Base-by-base conservation (phyloP, 805 yeast species). In the Wickerhamiella sorbophila region DNA sequence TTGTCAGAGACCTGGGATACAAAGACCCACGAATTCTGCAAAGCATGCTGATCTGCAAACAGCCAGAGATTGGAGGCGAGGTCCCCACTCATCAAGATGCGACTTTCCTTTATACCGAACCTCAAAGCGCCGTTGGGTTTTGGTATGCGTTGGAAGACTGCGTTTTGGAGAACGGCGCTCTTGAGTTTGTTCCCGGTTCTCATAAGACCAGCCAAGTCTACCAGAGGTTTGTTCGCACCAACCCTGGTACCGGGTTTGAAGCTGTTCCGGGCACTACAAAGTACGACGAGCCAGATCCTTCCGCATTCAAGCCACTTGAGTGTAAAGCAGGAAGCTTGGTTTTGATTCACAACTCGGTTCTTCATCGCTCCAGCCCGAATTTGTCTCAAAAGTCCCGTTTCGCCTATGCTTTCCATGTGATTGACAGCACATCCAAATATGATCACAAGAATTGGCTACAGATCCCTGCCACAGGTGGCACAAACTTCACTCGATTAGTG, bases 141-240 rank as follows among this genome's bases (percentile, higher is more conserved):
- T 81, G 93, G 93, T 73, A 75, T 53, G 87, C 91, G 0, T 59
- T 81, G 47, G 85, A 82, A 51, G 81, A 79, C 51, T 81, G 91
- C 55, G 75, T 78, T 1, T 44, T 55, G 1, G 61, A 59, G 4
- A 81, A 81, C 57, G 91, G 93, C 0, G 79, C 88, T 44, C 61
- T 81, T 16, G 70, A 75, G 44, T 79, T 69, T 51, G 65, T 71
- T 14, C 85, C 87, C 0, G 88, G 87, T 0, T 71, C 83, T 3
- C 91, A 82, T 53, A 72, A 70, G 54, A 62, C 59, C 5, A 62
- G 64, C 29, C 75, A 75, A 1, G 66, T 82, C 3, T 63, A 64
- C 8, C 75, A 75, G 52, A 63, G 91, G 46, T 77, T 81, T 61
- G 79, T 77, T 4, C 71, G 77, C 44, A 60, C 67, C 1, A 62